Percentiles rank a stretch among this genome's conserved stretches.
Evolutionary conservation across 352 stramenopile genomes (phyloP).

Genomic region (Pythium insidiosum): DNA sequence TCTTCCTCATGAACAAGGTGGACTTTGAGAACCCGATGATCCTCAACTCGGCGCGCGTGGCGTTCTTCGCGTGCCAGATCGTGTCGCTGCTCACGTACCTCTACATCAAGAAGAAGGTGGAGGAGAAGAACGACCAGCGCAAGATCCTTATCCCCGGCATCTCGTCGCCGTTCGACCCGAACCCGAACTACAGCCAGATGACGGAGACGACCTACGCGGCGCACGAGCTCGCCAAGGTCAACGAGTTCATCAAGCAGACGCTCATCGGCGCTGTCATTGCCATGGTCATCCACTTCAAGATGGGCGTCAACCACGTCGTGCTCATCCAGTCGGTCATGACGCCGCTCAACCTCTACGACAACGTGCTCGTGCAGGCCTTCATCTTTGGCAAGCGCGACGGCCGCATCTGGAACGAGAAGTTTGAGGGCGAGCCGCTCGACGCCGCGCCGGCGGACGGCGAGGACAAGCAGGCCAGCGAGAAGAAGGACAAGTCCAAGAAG

Average conservation of each 20-base stretch:
- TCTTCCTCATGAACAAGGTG: slow-evolving; percentile 82
- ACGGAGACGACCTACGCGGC: slow-evolving; percentile 75
- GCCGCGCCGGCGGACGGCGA: slow-evolving; percentile 26
- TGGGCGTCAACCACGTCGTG: slow-evolving; percentile 84
- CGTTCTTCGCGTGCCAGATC: slow-evolving; percentile 56
- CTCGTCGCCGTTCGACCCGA: slow-evolving; percentile 76
- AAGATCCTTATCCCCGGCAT: slow-evolving; percentile 67
- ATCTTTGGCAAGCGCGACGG: slow-evolving; percentile 51
- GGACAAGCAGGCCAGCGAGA: slow-evolving; percentile 1
- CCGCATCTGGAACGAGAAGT: slow-evolving; percentile 73
- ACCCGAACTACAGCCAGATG: slow-evolving; percentile 67
- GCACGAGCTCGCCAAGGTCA: slow-evolving; percentile 60
- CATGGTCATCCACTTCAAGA: slow-evolving; percentile 76
- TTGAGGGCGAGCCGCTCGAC: slow-evolving; percentile 67
- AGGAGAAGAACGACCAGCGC: slow-evolving; percentile 67
- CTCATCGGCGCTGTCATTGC: slow-evolving; percentile 71
- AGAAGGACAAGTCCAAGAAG: slow-evolving; percentile 3
- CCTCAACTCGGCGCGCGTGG: slow-evolving; percentile 48
- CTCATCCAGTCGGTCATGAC: slow-evolving; percentile 83
- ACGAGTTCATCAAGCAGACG: slow-evolving; percentile 82
- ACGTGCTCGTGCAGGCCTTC: slow-evolving; percentile 67
- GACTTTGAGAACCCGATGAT: slow-evolving; percentile 74
- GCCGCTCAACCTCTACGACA: slow-evolving; percentile 80
- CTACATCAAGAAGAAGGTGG: slow-evolving; percentile 69
- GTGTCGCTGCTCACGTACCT: slow-evolving; percentile 50